These are phyloP conservation scores for Boletus rufocinnamomeus DNA, from an alignment of 768 basidiomycete genomes.

Conservation along the genomic window DNA sequence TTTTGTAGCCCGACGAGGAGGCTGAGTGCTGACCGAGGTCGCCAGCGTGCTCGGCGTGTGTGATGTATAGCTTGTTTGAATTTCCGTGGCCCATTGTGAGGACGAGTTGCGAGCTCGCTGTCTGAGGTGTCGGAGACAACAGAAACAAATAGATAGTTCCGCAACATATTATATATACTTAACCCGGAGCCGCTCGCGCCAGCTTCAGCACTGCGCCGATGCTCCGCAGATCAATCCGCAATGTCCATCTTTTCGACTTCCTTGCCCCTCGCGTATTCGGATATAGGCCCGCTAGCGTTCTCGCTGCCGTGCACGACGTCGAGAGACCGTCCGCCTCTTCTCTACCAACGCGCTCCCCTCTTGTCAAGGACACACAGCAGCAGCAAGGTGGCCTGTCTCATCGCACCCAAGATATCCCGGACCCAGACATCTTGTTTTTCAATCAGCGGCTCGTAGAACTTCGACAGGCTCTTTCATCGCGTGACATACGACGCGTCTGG, in stretches of 20 bases:
- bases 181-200: neutral
- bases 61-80: slow-evolving; percentile 84
- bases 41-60: slow-evolving; percentile 85
- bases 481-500: slow-evolving; percentile 35
- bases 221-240: slow-evolving; percentile 30
- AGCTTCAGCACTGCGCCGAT: slow-evolving; percentile 18
- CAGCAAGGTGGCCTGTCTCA: slow-evolving; percentile 10
- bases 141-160: slow-evolving; percentile 3
- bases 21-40: slow-evolving; percentile 80
- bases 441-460: slow-evolving; percentile 41
- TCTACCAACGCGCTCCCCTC: neutral
- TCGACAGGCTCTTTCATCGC: slow-evolving; percentile 37
- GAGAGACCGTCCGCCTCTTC: slow-evolving; percentile 1
- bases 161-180: no score
- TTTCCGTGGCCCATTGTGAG: slow-evolving; percentile 79
- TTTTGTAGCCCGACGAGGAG: slow-evolving; percentile 72
- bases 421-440: slow-evolving; percentile 37
- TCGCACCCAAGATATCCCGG: slow-evolving; percentile 21
- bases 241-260: slow-evolving; percentile 42
- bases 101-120: neutral
- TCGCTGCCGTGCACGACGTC: slow-evolving; percentile 9
- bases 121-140: slow-evolving; percentile 1
- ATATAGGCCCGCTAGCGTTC: slow-evolving; percentile 24
- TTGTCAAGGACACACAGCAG: slow-evolving; percentile 12
- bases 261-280: slow-evolving; percentile 40